Conservation (phyloP, 2,329 filamentous ascomycete genomes). For the Cladosporium sp. region DNA sequence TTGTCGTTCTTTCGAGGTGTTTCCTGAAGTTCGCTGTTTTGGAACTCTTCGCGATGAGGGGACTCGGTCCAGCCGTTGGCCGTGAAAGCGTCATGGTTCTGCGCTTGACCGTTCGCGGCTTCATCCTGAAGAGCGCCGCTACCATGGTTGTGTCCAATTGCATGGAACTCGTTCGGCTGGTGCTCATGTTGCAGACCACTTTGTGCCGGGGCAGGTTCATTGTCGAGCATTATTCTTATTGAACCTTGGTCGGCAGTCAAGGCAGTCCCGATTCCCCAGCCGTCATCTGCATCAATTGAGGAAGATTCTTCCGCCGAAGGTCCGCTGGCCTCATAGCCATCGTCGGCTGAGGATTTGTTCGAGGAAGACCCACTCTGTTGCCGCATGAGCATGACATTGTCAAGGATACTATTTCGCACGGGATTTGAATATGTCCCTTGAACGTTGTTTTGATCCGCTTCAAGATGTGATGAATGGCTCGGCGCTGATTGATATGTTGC, state of each 20-base stretch:
- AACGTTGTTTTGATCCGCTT: not conserved
- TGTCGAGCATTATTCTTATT: constrained; percentile 31
- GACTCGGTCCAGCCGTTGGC: constrained; percentile 21
- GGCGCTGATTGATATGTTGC: not conserved
- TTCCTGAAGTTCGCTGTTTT: constrained; percentile 18
- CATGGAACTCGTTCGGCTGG: not conserved
- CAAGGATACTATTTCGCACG: constrained; percentile 19
- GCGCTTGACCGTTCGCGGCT: constrained; percentile 15
- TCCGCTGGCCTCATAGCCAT: constrained; percentile 26
- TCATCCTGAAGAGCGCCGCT: constrained; percentile 12
- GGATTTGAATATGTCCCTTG: not conserved
- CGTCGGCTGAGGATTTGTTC: constrained; percentile 26
- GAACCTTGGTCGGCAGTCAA: constrained; percentile 24
- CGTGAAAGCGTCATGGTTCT: constrained; percentile 20
- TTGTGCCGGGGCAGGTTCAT: constrained; percentile 14
- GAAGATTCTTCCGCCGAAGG: constrained; percentile 17
- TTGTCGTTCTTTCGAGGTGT: constrained; percentile 22
- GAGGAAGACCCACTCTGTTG: constrained; percentile 24
- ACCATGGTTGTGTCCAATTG: constrained; percentile 3
- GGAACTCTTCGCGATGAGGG: constrained; percentile 15
- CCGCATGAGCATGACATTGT: constrained; percentile 30
- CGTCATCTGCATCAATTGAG: constrained; percentile 1
- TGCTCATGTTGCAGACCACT: not conserved
- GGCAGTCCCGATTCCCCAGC: constrained; percentile 1
- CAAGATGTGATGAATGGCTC: not conserved